A percentile compares a stretch with the other conserved stretches of the same genome.
Conservation (phyloP, 163 green algal species). For the Trebouxiophyceae sp. region DNA sequence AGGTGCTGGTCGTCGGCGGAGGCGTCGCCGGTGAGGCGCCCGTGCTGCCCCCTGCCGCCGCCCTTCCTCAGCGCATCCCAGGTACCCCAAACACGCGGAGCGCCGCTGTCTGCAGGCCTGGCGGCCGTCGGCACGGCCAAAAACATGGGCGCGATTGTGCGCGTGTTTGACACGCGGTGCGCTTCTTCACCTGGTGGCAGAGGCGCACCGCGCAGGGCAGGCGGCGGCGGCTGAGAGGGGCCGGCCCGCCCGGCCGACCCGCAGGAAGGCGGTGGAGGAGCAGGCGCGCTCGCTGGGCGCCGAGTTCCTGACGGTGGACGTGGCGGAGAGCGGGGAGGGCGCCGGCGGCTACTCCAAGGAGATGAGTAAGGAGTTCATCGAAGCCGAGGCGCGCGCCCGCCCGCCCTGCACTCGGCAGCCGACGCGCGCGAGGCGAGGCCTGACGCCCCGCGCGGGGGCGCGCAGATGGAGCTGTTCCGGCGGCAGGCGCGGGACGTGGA, state of each 20-base stretch:
- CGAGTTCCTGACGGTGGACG: slow-evolving; percentile 83
- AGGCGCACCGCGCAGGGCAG: too few relatives aligned
- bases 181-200: too few relatives aligned
- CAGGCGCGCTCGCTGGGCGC: slow-evolving; percentile 80
- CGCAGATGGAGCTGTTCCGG: slow-evolving; percentile 51
- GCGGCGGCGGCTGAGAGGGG: too few relatives aligned
- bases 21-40: background rate
- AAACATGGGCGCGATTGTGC: slow-evolving; percentile 80
- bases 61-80: too few relatives aligned
- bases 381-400: slow-evolving; percentile 63
- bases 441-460: too few relatives aligned
- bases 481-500: slow-evolving; percentile 79
- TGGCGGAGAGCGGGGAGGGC: slow-evolving; percentile 66
- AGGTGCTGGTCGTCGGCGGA: slow-evolving; percentile 31
- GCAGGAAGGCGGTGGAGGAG: slow-evolving; percentile 55
- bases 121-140: slow-evolving; percentile 71
- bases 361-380: slow-evolving; percentile 82
- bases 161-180: slow-evolving; percentile 80
- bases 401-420: too few relatives aligned
- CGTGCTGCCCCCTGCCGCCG: too few relatives aligned
- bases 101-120: slow-evolving; percentile 80
- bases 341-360: slow-evolving; percentile 81
- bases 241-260: too few relatives aligned
- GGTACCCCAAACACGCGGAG: too few relatives aligned
- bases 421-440: too few relatives aligned